Evolutionary conservation across 1,139 yeast species (phyloP).

Genomic region (Candida pseudocylindracea): DNA sequence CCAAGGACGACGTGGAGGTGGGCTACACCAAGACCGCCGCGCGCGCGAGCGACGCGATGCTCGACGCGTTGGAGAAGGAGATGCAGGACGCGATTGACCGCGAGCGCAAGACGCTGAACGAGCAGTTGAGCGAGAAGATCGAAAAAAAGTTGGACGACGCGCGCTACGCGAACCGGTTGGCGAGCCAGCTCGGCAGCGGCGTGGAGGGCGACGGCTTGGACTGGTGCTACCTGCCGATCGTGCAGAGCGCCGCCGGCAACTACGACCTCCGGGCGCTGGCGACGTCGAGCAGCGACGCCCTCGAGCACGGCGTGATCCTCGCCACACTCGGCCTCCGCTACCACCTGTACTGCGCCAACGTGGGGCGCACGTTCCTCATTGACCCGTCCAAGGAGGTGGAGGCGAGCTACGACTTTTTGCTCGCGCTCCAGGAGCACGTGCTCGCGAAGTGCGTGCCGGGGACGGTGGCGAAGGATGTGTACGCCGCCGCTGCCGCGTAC

Average conservation of each 20-base stretch:
- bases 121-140: constrained; percentile 50
- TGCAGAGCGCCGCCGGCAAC: constrained; percentile 62
- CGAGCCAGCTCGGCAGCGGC: constrained; percentile 18
- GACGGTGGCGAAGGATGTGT: constrained; percentile 38
- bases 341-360: constrained; percentile 73
- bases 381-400: constrained; percentile 76
- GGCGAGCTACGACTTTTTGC: constrained; percentile 52
- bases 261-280: constrained; percentile 80
- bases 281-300: constrained; percentile 20
- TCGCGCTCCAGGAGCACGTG: constrained; percentile 45
- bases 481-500: constrained; percentile 35
- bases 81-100: constrained; percentile 80
- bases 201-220: constrained; percentile 59
- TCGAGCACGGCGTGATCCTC: constrained; percentile 53
- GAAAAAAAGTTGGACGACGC: constrained; percentile 67
- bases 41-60: constrained; percentile 56
- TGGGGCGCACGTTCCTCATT: constrained; percentile 74
- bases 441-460: constrained; percentile 44
- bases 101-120: constrained; percentile 55
- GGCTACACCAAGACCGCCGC: constrained; percentile 47
- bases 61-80: constrained; percentile 71
- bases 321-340: constrained; percentile 77
- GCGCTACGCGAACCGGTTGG: constrained; percentile 42
- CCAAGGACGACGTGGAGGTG: constrained; percentile 66
- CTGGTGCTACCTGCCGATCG: constrained; percentile 88